Evolutionary conservation across 2,329 filamentous ascomycete genomes (phyloP), one percentile per base, ranked within the genome.

Genomic region (Colletotrichum salicis): DNA sequence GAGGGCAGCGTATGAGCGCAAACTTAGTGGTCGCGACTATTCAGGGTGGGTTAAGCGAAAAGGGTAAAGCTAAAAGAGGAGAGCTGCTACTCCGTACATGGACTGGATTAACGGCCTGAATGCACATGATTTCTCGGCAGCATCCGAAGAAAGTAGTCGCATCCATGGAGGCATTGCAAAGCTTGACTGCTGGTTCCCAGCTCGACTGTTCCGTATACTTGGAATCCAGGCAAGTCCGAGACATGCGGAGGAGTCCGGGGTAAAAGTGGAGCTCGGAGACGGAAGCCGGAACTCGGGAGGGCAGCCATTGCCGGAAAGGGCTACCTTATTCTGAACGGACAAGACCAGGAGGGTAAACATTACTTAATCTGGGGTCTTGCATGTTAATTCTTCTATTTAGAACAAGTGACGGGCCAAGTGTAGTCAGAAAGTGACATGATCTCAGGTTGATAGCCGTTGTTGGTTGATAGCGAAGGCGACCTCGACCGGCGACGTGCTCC

Each of bases 201-300:
- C 41, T 48, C 8, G 10, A n/a, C 22, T 54, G 22, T 13, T 27
- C 24, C 41, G 15, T 48, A 13, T 13, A 15, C 15, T 15, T 15
- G 41, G 13, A 48, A 48, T 8, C n/a, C 15, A 48, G 19, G 1
- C 13, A 48, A 19, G 19, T 48, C 13, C 51, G 51, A 54, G 24
- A 27, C 24, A 54, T 13, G n/a, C 51, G 24, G 51, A 29, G 19
- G 29, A 45, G 12, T 60, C 56, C 56, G 64, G 64, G 56, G 57
- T 48, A 22, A 24, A 52, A 11, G 64, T 55, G 57, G 57, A 33
- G 15, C 35, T 58, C 57, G 64, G 61, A 62, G 12, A 41, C 64
- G 57, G 57, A 67, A 62, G 2, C 59, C 51, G 65, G 58, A 56
- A 52, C 27, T 33, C 45, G 35, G 65, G 35, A 37, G 58, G 65